A percentile compares a stretch with the other conserved stretches of the same genome.
These are phyloP conservation scores for Leccinellum rugosiceps DNA, from an alignment of 768 basidiomycete genomes.

Conservation along the genomic window DNA sequence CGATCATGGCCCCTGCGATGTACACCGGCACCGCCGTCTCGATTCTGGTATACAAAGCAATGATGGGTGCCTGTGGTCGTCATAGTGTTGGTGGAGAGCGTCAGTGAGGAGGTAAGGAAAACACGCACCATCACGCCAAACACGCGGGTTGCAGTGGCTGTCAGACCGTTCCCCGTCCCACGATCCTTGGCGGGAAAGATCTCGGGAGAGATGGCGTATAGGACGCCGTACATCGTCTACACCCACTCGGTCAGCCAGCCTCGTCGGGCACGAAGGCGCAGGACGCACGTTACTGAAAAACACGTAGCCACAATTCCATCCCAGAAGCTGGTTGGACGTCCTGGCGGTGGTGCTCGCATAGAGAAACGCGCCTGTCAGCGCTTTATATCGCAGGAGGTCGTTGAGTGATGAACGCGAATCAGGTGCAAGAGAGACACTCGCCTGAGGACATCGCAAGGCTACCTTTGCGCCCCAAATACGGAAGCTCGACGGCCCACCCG, in stretches of 20 bases:
- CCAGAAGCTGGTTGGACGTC: slow-evolving; percentile 63
- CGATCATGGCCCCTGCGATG: slow-evolving; percentile 61
- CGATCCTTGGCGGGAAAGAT: slow-evolving; percentile 70
- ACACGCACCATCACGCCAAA: slow-evolving; percentile 62
- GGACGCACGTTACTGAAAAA: slow-evolving; percentile 55
- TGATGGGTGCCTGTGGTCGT: slow-evolving; percentile 55
- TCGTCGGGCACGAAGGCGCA: too few relatives aligned
- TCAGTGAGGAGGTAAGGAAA: not conserved
- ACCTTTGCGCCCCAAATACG: slow-evolving; percentile 61
- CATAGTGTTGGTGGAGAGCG: too few relatives aligned
- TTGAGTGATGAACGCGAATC: slow-evolving; percentile 36
- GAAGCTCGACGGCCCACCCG: slow-evolving; percentile 67
- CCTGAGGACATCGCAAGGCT: slow-evolving; percentile 63
- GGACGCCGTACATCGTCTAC: slow-evolving; percentile 72
- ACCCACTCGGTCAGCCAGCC: not conserved
- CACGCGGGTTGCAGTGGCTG: slow-evolving; percentile 55
- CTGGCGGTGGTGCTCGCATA: slow-evolving; percentile 73
- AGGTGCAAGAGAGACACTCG: slow-evolving; percentile 35
- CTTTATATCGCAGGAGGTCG: slow-evolving; percentile 47
- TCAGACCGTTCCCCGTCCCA: slow-evolving; percentile 69
- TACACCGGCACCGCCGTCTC: slow-evolving; percentile 68
- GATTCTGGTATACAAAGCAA: slow-evolving; percentile 67
- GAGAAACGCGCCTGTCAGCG: slow-evolving; percentile 72
- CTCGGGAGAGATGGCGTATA: slow-evolving; percentile 70
- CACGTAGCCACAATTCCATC: slow-evolving; percentile 79